Base-by-base conservation (phyloP, 2,329 filamentous ascomycete species). In the Fusarium sp. region DNA sequence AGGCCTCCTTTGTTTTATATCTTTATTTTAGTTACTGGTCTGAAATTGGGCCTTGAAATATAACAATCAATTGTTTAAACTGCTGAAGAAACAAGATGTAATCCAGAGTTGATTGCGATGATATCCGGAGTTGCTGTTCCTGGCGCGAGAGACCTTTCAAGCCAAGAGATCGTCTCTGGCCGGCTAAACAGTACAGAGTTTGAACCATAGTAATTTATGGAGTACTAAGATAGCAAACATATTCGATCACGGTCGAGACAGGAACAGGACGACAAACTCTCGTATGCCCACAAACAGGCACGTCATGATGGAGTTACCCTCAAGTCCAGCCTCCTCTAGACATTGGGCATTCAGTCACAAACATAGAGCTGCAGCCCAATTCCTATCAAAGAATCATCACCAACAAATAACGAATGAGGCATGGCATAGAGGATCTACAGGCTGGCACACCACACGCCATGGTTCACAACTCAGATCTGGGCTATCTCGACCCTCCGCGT, bases 401-500 rank as follows among this genome's bases (percentile, higher is more conserved):
- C 33, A 46, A 62, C 35, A 43, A 49, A 33, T 49, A 59, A 47
- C 60, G 52, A 65, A 64, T 65, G 41, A 59, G 55, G 47, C 41
- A 53, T 50, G 62, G 52, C 32, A 61, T 68, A 46, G 30, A 50
- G 37, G 65, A 68, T 68, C 66, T 67, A 65, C 65, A 58, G 30
- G 33, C 61, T 68, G 66, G 47, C 56, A 69, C 61, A 69, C 65
- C 56, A 65, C 54, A 59, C 45, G 33, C 56, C 68, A 64, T 69
- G 69, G 63, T 70, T 66, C 62, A 66, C 57, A 73, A 67, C 70
- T 70, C 67, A 65, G 65, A 68, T 65, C 62, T 68, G 53, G 52
- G 45, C 65, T 30, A 73, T 71, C 72, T 73, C 53, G 70, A 69
- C 68, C 64, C 70, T 73, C 55, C 64, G 67, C 37, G 59, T 57